A percentile compares a stretch with the other conserved stretches of the same genome.
Evolutionary conservation across 257 asterid genomes (phyloP).

Genomic region (Solanum tacnaense): DNA sequence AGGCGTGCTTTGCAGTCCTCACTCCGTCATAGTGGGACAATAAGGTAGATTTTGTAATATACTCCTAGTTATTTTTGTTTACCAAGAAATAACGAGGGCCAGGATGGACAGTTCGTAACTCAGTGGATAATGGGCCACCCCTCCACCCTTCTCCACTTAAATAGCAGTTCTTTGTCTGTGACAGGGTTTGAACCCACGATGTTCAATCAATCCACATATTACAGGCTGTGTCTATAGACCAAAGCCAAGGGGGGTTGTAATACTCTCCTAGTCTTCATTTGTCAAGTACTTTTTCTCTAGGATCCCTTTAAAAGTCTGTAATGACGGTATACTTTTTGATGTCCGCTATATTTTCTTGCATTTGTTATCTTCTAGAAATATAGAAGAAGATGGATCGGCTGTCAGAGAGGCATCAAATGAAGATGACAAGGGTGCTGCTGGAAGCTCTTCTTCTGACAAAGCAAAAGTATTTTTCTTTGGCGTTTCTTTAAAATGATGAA

Average conservation of each 20-base stretch:
- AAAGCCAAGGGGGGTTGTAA: neutral
- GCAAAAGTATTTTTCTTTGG: conserved; percentile 22
- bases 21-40: conserved; percentile 80
- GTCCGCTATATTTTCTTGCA: neutral
- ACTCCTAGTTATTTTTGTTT: neutral
- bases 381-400: conserved; percentile 62
- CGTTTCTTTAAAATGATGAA: neutral
- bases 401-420: conserved; percentile 33
- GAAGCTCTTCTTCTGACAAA: conserved; percentile 44
- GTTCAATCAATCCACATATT: neutral
- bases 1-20: conserved; percentile 87
- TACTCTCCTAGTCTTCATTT: neutral
- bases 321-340: conserved; percentile 4
- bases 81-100: neutral
- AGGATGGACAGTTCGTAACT: neutral
- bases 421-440: conserved; percentile 35
- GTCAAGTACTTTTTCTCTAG: neutral
- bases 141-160: neutral
- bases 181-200: neutral
- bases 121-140: neutral
- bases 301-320: neutral
- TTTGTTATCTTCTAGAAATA: conserved; percentile 47
- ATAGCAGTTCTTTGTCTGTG: neutral
- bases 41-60: conserved; percentile 32
- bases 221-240: neutral